Evolutionary conservation across 768 basidiomycete species (phyloP), one percentile per base, ranked within the genome.

Genomic region (Boletus subparvulus): DNA sequence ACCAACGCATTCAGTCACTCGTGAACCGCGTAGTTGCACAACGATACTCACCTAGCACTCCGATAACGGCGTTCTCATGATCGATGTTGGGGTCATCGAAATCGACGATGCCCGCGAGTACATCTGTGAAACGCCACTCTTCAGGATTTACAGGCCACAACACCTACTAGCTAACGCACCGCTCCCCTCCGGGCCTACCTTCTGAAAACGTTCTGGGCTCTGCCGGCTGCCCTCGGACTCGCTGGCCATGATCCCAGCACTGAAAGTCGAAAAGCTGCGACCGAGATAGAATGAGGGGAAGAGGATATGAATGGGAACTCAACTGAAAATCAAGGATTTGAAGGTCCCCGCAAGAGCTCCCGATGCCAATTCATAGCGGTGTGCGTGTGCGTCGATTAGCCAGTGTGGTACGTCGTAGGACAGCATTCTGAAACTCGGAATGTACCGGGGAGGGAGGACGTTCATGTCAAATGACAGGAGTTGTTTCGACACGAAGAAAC

Each of bases 31-130:
- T 30, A 3, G 4, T 17, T n/a, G 17, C 5, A 24, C 11, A n/a
- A 32, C 3, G 4, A 41, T 12, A 6, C 50, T 48, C 12, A 72
- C 70, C 70, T 9, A 63, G 49, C 1, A 51, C 21, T 0, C 66
- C 72, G 3, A 21, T n/a, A 4, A 66, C 0, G 0, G 50, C 59
- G 2, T 55, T 47, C 2, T 66, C 61, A 7, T 37, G 50, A 52
- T 76, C 75, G 7, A 75, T 55, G 28, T 76, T 76, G 0, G 76
- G 75, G 37, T 76, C 75, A 19, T 74, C 69, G 43, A 76, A 75
- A 17, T 69, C 59, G 8, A 47, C 48, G 8, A 58, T 21, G 12
- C 42, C 10, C 11, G 47, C 49, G 43, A 62, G 50, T 3, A 52
- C n/a, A 3, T 54, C 59, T 59, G 41, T 10, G 28, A 26, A 37